Conservation (phyloP, 139 green algal species). For the Gonium pectorale region DNA sequence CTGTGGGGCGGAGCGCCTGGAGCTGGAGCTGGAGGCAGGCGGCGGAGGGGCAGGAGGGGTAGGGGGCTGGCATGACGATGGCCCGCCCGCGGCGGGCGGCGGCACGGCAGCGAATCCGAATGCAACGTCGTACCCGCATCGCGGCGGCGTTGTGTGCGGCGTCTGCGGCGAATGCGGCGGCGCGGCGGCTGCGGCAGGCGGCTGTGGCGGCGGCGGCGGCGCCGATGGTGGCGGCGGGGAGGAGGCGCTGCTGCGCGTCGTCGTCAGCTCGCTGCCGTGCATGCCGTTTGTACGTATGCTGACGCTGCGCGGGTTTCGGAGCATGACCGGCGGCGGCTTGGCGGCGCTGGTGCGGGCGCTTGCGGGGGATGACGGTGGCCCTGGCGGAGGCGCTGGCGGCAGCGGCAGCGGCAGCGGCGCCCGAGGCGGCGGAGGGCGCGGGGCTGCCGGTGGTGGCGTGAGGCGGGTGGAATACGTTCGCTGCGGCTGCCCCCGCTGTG, state of each 20-base stretch:
- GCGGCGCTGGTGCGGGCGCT: background rate
- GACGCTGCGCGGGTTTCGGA: background rate
- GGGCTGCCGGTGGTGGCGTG: background rate
- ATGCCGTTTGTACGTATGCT: background rate
- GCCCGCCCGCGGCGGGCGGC: background rate
- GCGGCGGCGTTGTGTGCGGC: background rate
- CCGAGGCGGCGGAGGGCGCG: too few relatives aligned
- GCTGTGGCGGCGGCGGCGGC: background rate
- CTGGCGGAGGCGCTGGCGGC: background rate
- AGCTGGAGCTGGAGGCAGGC: background rate
- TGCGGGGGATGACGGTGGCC: background rate
- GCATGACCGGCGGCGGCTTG: background rate
- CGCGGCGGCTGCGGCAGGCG: background rate
- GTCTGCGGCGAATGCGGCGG: background rate
- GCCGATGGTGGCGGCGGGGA: background rate
- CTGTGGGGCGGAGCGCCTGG: background rate
- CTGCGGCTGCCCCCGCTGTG: slow-evolving; percentile 1
- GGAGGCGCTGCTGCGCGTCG: background rate
- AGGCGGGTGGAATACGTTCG: background rate
- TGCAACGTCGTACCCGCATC: background rate
- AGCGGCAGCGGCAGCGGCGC: background rate
- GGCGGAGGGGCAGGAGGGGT: background rate
- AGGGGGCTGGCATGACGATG: background rate
- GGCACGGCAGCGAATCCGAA: background rate
- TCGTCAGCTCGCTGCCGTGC: background rate